Evolutionary conservation across 2,329 filamentous ascomycete genomes (phyloP), one percentile per base, ranked within the genome.

Genomic region (Cladosporium sp.): DNA sequence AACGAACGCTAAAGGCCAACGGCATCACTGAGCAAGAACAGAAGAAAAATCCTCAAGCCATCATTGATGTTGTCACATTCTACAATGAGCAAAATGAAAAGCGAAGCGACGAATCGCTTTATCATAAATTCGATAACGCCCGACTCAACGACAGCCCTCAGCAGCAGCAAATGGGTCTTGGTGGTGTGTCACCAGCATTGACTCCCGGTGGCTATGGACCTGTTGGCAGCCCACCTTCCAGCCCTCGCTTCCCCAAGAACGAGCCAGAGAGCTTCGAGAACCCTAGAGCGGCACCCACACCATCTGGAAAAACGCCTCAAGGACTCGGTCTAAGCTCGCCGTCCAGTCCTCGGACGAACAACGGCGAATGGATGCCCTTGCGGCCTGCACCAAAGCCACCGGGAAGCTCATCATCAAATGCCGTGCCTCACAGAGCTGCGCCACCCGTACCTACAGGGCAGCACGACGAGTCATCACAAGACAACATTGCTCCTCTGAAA

Each of bases 181-280:
- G 60, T 23, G 67, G 65, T 37, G 63, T 68, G 52, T 68, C 72
- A 28, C 67, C 72, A 52, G 69, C 67, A 61, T 67, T 76, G 65
- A 75, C 72, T 33, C 75, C 78, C 35, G 69, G 82, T 80, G 85
- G 84, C 79, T 85, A 84, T 74, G 82, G 86, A 10, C 77, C 78
- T 69, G 82, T 91, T 75, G 85, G 89, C 72, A 94, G 91, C 74
- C 91, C 93, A 70, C 91, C 92, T 63, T 86, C 88, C 69, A 95
- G 92, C 80, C 92, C 92, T 67, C 88, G 92, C 76, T 96, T 96
- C 81, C 93, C 93, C 64, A 88, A 91, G 77, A 93, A 94, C 80
- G 88, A 92, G 80, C 89, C 93, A 84, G 91, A 92, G 76, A 98
- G 92, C 82, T 99, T 98, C 79, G 95, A 98, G 81, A 98, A 99